A percentile compares a stretch with the other conserved stretches of the same genome.
Conservation (phyloP, 495 filamentous ascomycete genomes). For the Bathelium albidoporum region DNA sequence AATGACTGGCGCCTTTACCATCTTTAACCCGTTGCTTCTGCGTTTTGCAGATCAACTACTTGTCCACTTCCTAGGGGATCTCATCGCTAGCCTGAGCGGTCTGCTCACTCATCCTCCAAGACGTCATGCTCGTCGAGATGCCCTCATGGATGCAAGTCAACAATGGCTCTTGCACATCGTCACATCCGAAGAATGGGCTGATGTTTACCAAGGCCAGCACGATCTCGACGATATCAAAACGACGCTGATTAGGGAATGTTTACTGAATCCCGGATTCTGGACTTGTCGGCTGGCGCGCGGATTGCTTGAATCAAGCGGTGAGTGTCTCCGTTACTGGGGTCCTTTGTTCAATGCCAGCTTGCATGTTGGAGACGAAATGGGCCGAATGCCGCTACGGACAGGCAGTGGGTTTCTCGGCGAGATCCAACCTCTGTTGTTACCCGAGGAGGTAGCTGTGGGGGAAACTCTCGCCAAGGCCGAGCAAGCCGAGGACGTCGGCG, state of each 20-base stretch:
- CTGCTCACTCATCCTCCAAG: neutral
- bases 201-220: neutral
- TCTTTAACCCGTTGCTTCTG: slow-evolving; percentile 27
- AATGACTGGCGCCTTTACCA: slow-evolving; percentile 26
- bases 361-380: neutral
- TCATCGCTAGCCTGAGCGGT: slow-evolving; percentile 12
- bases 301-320: slow-evolving; percentile 10
- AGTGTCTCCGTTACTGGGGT: slow-evolving; percentile 9
- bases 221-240: neutral
- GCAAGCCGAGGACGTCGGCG: neutral
- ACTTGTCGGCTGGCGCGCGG: slow-evolving; percentile 7
- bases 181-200: slow-evolving; percentile 6
- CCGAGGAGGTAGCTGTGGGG: neutral
- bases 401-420: neutral
- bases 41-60: slow-evolving; percentile 1
- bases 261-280: slow-evolving; percentile 17
- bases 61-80: slow-evolving; percentile 3
- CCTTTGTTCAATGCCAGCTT: slow-evolving; percentile 13
- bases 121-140: neutral
- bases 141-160: slow-evolving; percentile 18
- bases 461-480: neutral
- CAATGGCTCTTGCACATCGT: slow-evolving; percentile 24
- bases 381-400: neutral
- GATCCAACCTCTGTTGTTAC: neutral
- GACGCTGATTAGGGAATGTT: slow-evolving; percentile 12